Evolutionary conservation across 768 basidiomycete species (phyloP).

Genomic region (Lanmaoa pseudosensibilis): DNA sequence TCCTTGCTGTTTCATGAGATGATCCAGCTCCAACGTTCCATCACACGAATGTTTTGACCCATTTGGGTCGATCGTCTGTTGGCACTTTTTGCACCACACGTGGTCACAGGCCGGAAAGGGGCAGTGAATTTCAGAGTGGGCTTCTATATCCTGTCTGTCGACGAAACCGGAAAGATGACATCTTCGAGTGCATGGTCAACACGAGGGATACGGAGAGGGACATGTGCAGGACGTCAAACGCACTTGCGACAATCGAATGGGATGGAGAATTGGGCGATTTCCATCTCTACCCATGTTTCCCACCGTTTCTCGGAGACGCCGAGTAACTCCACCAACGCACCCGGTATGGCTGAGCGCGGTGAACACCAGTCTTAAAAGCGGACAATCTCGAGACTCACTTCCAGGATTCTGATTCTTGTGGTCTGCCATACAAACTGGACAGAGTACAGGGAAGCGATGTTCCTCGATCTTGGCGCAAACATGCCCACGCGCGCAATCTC

Average conservation of each 20-base stretch:
- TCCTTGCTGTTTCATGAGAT: slow-evolving; percentile 50
- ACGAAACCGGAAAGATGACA: slow-evolving; percentile 53
- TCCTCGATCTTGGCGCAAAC: slow-evolving; percentile 50
- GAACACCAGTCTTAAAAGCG: neutral
- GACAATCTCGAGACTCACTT: slow-evolving; percentile 19
- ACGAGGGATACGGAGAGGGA: neutral
- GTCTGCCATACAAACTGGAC: slow-evolving; percentile 53
- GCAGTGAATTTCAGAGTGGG: slow-evolving; percentile 44
- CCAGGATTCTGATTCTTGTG: slow-evolving; percentile 30
- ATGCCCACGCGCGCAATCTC: slow-evolving; percentile 47
- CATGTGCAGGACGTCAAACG: slow-evolving; percentile 7
- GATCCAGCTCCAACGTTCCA: slow-evolving; percentile 51
- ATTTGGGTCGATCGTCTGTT: slow-evolving; percentile 36
- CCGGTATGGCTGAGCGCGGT: slow-evolving; percentile 37
- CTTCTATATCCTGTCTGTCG: slow-evolving; percentile 47
- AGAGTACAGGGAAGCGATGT: slow-evolving; percentile 56
- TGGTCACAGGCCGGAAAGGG: slow-evolving; percentile 49
- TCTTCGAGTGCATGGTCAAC: slow-evolving; percentile 32
- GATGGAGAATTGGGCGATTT: slow-evolving; percentile 43
- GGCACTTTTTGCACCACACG: slow-evolving; percentile 62
- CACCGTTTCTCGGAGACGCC: slow-evolving; percentile 48
- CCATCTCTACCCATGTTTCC: slow-evolving; percentile 45
- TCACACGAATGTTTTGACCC: slow-evolving; percentile 58
- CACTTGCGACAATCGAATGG: slow-evolving; percentile 52
- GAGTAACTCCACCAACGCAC: slow-evolving; percentile 38